These are phyloP conservation scores for Ceriops decandra DNA, from an alignment of 345 rosid species.

Conservation along the genomic window DNA sequence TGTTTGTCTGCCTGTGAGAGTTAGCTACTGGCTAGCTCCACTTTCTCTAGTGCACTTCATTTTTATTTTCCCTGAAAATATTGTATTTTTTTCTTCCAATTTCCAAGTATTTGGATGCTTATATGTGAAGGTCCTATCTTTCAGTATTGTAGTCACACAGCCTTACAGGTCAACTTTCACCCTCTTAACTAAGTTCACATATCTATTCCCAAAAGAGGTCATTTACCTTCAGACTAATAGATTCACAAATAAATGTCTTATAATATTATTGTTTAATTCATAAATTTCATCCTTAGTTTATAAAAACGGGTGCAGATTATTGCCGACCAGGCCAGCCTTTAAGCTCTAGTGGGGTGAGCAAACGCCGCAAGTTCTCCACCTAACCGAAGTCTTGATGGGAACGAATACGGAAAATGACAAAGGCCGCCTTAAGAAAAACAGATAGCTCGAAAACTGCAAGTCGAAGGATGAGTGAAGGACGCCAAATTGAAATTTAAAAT, in stretches of 20 bases:
- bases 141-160: no score
- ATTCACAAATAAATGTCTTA: not conserved
- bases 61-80: not conserved
- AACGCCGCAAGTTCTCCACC: no score
- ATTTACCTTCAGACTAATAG: not conserved
- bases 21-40: conserved; percentile 41
- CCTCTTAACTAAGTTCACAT: no score
- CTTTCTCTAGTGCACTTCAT: not conserved
- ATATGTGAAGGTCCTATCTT: not conserved
- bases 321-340: no score
- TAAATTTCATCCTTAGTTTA: no score
- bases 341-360: no score
- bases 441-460: not conserved
- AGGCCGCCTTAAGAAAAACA: not conserved
- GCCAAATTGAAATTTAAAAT: not conserved
- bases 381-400: no score
- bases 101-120: not conserved
- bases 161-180: not conserved
- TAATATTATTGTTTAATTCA: no score
- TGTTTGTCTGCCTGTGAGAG: conserved; percentile 25
- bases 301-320: no score
- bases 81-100: not conserved
- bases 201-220: no score
- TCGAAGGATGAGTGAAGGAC: not conserved
- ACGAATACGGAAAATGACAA: no score